Percentiles rank a stretch among this genome's conserved stretches.
These are phyloP conservation scores for Sarcocystis neurona DNA, from an alignment of 169 alveolate genomes.

Conservation along the genomic window DNA sequence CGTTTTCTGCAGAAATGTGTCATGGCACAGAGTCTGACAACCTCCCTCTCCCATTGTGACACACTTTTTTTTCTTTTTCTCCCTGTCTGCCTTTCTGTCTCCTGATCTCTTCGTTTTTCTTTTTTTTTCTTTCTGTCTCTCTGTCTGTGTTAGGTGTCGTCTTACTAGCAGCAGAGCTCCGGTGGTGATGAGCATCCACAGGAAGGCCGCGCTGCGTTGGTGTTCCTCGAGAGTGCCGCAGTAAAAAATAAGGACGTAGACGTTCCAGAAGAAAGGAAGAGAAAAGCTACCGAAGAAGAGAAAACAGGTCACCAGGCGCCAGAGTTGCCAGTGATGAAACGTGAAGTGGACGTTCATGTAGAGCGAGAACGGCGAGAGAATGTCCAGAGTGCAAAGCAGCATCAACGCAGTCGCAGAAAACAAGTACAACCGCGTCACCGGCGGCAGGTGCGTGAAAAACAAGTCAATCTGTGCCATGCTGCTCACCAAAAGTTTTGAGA, in stretches of 20 bases:
- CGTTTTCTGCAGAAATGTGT: too few species aligned
- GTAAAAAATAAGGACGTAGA: conserved; percentile 80
- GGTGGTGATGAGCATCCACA: conserved; percentile 69
- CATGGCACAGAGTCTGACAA: too few species aligned
- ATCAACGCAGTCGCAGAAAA: conserved; percentile 64
- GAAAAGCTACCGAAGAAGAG: conserved; percentile 90
- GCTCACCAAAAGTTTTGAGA: too few species aligned
- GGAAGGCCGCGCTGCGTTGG: conserved; percentile 66
- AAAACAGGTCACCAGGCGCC: conserved; percentile 90
- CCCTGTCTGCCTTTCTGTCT: too few species aligned
- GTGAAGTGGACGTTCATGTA: conserved; percentile 69
- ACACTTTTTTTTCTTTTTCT: too few species aligned
- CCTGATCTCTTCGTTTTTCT: too few species aligned
- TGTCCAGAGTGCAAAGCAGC: conserved; percentile 71
- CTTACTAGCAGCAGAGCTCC: conserved; percentile 66
- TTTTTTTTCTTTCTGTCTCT: neutral
- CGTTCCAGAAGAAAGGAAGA: conserved; percentile 90
- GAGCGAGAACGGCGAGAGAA: conserved; percentile 69
- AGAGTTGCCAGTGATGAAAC: conserved; percentile 70
- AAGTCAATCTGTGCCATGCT: conserved; percentile 62
- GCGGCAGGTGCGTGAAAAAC: conserved; percentile 64
- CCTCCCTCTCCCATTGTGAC: too few species aligned
- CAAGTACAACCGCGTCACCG: conserved; percentile 67
- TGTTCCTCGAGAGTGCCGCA: conserved; percentile 73
- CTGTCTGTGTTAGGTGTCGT: neutral